Evolutionary conservation across 805 yeast species (phyloP), one percentile per base, ranked within the genome.

Genomic region (Komagataella pastoris): DNA sequence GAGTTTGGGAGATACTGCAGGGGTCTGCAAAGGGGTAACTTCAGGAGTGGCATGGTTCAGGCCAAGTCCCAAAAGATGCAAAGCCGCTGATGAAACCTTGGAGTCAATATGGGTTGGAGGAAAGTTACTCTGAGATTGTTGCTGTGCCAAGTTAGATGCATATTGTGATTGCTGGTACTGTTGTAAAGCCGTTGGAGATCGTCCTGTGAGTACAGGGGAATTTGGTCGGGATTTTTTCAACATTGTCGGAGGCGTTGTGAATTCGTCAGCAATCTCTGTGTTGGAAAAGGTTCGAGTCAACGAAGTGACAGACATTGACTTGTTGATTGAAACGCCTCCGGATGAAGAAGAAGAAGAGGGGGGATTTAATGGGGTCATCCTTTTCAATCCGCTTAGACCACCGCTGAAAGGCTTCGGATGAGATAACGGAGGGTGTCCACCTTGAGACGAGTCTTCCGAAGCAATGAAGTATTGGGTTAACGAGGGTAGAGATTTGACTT

Each of bases 401-500:
- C 76, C 64, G 58, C 61, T 68, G 47, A 71, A 57, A 3, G 58
- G 55, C 45, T 59, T 51, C 24, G 59, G 56, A 56, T 74, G 49
- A 63, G 67, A 54, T 64, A 70, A 12, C 64, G 66, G 0, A 66
- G 66, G 44, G 72, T 71, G 53, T 74, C 75, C 45, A 5, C 17
- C 44, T 7, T 24, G 17, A 17, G 44, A 43, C 7, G 45, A 30
- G 10, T 44, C 44, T 6, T 60, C 57, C 14, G 40, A 30, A 8
- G n/a, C 14, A 30, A 30, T 30, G 56, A 77, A 77, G 63, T 73
- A 76, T 52, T 75, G 76, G 0, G 77, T 66, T 50, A 77, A 65
- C 17, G 79, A 73, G 10, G 81, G 82, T 40, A 77, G 65, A 6
- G 80, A 75, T 59, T 73, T 76, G n/a, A 75, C 73, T 56, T 71